phyloP scores from a whole-genome alignment of 257 asterid species.

The Solanum chiquidenum region DNA sequence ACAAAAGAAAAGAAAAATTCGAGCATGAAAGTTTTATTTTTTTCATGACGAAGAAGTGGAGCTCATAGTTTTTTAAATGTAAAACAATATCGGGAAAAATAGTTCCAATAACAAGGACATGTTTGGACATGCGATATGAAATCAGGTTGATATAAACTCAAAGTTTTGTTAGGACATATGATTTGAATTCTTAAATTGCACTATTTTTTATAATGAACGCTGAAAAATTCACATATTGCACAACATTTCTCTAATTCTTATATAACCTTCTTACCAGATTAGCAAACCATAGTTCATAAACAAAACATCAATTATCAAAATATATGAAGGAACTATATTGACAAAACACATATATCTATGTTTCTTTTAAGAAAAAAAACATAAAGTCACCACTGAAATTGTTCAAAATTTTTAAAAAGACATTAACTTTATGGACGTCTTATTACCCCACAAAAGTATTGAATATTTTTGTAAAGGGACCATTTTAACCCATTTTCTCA shows the following conservation, averaged over 20 bases:
- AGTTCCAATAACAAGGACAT: too few species aligned
- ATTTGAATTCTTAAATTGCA: background rate
- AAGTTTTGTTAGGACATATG: background rate
- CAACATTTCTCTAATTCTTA: background rate
- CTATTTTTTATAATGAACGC: background rate
- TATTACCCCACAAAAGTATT: too few species aligned
- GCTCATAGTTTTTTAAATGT: background rate
- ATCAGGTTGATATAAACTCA: background rate
- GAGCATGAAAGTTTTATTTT: background rate
- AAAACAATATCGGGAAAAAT: background rate
- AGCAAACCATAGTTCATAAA: background rate
- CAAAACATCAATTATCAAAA: background rate
- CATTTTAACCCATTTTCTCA: too few species aligned
- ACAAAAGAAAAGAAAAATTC: background rate
- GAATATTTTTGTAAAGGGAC: too few species aligned
- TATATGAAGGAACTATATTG: background rate
- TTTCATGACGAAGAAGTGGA: background rate
- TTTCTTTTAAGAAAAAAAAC: background rate
- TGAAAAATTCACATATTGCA: background rate
- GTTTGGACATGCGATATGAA: fast-evolving
- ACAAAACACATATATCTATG: background rate
- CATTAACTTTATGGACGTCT: too few species aligned
- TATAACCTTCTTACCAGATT: background rate
- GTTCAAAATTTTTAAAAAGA: fast-evolving
- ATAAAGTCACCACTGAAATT: too few species aligned